These are phyloP conservation scores for Cavenderia fasciculata DNA, from an alignment of 78 protist genomes.

Conservation along the genomic window DNA sequence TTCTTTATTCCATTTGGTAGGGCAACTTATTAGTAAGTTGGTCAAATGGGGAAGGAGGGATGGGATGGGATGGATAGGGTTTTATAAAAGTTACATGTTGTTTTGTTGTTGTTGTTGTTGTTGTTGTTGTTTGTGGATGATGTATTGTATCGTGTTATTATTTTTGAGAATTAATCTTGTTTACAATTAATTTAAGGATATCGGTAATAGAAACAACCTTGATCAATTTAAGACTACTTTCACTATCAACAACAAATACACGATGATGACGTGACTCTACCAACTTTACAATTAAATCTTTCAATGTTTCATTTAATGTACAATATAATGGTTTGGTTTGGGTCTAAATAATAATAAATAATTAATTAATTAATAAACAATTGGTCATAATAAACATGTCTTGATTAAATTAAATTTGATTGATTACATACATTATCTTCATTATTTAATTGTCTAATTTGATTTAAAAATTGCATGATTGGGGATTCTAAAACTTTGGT, in stretches of 20 bases:
- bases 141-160: no score
- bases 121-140: no score
- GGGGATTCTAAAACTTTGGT: background rate
- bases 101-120: no score
- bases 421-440: background rate
- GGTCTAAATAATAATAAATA: background rate
- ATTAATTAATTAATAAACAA: background rate
- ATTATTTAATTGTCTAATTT: constrained; percentile 17
- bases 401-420: no score
- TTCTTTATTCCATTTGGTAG: no score
- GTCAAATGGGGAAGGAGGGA: no score
- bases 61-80: no score
- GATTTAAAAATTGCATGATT: constrained; percentile 15
- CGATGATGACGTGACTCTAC: background rate
- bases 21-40: no score
- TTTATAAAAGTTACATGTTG: no score
- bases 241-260: background rate
- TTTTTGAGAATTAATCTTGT: no score
- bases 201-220: constrained; percentile 40
- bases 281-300: constrained; percentile 12
- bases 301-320: constrained; percentile 20
- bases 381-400: background rate
- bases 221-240: background rate
- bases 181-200: constrained; percentile 1
- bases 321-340: constrained; percentile 11